Percentiles rank a stretch among this genome's conserved stretches.
phyloP scores from a whole-genome alignment of 345 rosid genomes.

The Dipteronia sinensis region DNA sequence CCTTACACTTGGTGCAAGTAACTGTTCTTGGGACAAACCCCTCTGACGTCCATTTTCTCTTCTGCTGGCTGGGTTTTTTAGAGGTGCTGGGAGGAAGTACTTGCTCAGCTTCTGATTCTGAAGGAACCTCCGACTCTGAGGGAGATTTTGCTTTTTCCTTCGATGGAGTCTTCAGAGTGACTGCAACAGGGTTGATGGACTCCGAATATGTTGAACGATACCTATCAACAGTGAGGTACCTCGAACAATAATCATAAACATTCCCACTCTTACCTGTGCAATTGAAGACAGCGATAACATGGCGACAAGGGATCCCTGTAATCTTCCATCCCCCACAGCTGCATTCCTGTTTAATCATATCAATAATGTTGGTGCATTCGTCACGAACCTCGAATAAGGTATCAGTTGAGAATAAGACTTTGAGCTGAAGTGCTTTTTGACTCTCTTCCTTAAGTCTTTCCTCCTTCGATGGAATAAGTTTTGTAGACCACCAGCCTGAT shows the following conservation, averaged over 20 bases:
- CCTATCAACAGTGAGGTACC: constrained; percentile 56
- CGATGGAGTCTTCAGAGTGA: constrained; percentile 11
- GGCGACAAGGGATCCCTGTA: constrained; percentile 77
- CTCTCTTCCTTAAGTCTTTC: constrained; percentile 58
- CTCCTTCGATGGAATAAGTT: constrained; percentile 78
- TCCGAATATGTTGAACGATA: constrained; percentile 55
- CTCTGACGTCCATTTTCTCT: constrained; percentile 44
- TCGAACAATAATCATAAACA: constrained; percentile 67
- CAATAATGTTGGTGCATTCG: constrained; percentile 66
- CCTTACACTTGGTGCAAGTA: constrained; percentile 73
- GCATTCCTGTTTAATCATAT: constrained; percentile 59
- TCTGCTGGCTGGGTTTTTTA: constrained; percentile 43
- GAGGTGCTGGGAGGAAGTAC: constrained; percentile 66
- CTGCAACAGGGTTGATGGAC: constrained; percentile 47
- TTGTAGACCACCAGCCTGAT: constrained; percentile 57
- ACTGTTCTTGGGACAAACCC: constrained; percentile 55
- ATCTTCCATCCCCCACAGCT: constrained; percentile 76
- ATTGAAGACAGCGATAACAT: constrained; percentile 77
- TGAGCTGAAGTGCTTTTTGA: constrained; percentile 44
- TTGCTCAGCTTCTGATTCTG: constrained; percentile 26
- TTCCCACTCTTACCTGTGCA: constrained; percentile 42
- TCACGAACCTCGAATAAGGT: constrained; percentile 90
- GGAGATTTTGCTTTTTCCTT: constrained; percentile 39
- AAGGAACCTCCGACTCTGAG: constrained; percentile 25
- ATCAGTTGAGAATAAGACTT: constrained; percentile 78